These are phyloP conservation scores for Monascus ruber DNA, from an alignment of 2,329 filamentous ascomycete species.

Conservation along the genomic window DNA sequence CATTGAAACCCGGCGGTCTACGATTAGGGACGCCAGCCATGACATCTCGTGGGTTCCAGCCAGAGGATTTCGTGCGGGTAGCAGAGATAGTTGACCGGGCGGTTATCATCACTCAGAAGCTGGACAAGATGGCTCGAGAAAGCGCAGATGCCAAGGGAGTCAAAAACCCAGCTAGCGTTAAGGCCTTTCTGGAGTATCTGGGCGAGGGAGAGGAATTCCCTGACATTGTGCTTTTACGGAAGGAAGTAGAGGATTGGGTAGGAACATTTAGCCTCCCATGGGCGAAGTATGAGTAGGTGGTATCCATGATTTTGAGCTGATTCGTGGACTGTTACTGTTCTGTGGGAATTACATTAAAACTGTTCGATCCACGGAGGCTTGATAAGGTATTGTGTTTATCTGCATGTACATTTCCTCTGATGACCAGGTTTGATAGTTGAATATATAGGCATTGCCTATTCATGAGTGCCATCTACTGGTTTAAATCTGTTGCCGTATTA, in stretches of 20 bases:
- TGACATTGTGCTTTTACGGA: constrained; percentile 73
- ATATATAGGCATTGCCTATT: too few relatives aligned
- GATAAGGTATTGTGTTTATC: too few relatives aligned
- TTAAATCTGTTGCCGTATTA: too few relatives aligned
- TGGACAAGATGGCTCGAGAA: constrained; percentile 57
- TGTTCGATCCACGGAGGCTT: too few relatives aligned
- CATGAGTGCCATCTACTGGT: too few relatives aligned
- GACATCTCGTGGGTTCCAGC: constrained; percentile 87
- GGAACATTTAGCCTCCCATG: constrained; percentile 80
- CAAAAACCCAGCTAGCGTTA: constrained; percentile 95
- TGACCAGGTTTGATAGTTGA: too few relatives aligned
- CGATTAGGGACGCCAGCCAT: constrained; percentile 94
- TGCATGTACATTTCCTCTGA: too few relatives aligned
- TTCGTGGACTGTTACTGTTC: too few relatives aligned
- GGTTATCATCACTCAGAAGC: constrained; percentile 63
- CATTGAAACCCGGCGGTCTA: constrained; percentile 82
- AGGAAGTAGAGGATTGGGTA: constrained; percentile 86
- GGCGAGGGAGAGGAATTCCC: constrained; percentile 65
- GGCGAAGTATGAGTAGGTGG: constrained; percentile 48
- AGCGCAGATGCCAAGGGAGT: constrained; percentile 72
- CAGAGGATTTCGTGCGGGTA: constrained; percentile 77
- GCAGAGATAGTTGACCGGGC: constrained; percentile 77
- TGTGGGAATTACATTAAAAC: too few relatives aligned
- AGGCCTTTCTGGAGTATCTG: constrained; percentile 93
- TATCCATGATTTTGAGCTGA: too few relatives aligned